Evolutionary conservation across 306 rosid genomes (phyloP), one percentile per base, ranked within the genome.

Genomic region (Sphenostylis stenocarpa): DNA sequence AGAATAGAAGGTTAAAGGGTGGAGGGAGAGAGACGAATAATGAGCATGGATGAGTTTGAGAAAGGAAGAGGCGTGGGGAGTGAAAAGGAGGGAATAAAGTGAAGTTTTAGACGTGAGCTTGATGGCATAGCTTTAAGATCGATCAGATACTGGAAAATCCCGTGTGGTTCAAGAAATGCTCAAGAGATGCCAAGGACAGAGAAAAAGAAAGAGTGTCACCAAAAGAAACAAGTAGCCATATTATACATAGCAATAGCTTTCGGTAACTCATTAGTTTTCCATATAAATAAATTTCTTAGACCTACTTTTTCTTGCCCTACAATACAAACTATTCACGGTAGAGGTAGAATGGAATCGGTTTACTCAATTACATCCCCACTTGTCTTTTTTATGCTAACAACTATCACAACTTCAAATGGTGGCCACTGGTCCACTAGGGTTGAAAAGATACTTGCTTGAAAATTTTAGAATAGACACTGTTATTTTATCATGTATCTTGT

Each of bases 51-150:
- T 82, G 64, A 73, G 82, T 85, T 80, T 85, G 79, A 83, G 19
- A 17, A 70, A 61, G 82, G 80, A 72, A 68, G 82, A 84, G 74
- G 87, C 85, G 96, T 89, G 89, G 85, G 88, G 76, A 75, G 88
- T 81, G 87, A 89, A 80, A 85, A 73, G 81, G 91, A 85, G 16
- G 73, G 91, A 87, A 90, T 88, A 92, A 90, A 92, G 91, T 81
- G 80, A 56, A 67, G 83, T 68, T 83, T 79, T 70, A 81, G 73
- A 79, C n/a, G 73, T 63, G 57, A 79, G 47, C 10, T 36, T 53
- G 81, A 75, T 69, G 70, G 81, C 70, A 23, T 77, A 62, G 66
- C 86, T 79, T 86, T 79, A 21, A 74, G 74, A 72, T 77, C 24
- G 45, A 39, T 39, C 5, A 73, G 80, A 77, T 81, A 45, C 83